Evolutionary conservation across 192 early-diverging fungal species (phyloP).

Genomic region (Piromyces sp.): DNA sequence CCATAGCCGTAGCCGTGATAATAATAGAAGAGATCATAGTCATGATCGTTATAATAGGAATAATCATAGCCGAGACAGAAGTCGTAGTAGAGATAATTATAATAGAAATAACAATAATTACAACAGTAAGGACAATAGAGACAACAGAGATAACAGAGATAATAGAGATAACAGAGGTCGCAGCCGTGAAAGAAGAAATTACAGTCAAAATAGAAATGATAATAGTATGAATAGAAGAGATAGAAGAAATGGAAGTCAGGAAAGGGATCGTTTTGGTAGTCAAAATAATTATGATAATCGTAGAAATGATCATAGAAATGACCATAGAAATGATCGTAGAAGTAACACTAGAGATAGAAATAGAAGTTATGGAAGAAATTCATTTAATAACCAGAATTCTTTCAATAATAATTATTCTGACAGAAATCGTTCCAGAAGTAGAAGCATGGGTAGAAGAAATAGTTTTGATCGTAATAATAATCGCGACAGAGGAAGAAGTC

Average conservation of each 20-base stretch:
- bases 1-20: neutral
- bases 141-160: neutral
- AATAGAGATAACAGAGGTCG: neutral
- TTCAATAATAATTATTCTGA: neutral
- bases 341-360: neutral
- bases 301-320: neutral
- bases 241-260: neutral
- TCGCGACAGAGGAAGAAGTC: neutral
- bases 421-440: neutral
- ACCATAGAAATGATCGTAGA: no score
- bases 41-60: neutral
- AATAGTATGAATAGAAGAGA: neutral
- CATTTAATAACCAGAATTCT: neutral
- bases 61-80: no score
- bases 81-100: neutral
- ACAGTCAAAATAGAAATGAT: no score
- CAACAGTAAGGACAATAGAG: neutral
- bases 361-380: neutral
- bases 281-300: neutral
- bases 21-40: neutral
- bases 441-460: neutral
- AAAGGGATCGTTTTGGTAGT: neutral
- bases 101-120: neutral
- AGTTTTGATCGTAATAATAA: neutral
- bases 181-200: no score